phyloP scores from a whole-genome alignment of 2,329 filamentous ascomycete species.

The Botrytis paeoniae region DNA sequence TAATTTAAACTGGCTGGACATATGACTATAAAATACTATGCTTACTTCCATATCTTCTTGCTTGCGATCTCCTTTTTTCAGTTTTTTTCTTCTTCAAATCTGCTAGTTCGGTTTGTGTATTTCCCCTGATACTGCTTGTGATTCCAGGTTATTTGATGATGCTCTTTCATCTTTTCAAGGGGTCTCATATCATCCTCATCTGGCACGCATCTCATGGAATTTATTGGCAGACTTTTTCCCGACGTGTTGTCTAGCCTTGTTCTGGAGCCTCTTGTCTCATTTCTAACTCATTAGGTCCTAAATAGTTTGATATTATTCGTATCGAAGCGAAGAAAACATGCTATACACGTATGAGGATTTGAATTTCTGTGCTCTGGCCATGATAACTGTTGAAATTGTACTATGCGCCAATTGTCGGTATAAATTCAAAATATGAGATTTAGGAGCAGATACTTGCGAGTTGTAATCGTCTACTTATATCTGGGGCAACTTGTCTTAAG shows the following conservation, averaged over 20 bases:
- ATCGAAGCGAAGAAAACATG: neutral
- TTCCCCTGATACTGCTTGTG: no score
- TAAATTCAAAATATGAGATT: neutral
- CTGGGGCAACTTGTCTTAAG: neutral
- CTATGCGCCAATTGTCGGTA: neutral
- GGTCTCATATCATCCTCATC: neutral
- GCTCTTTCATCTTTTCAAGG: no score
- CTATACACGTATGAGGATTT: neutral
- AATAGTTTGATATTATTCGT: neutral
- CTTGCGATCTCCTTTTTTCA: no score
- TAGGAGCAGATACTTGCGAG: neutral
- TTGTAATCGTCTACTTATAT: neutral
- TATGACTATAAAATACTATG: no score
- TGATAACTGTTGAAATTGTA: neutral
- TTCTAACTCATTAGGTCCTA: neutral
- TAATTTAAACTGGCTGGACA: no score
- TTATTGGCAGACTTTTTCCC: neutral
- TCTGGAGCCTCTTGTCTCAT: neutral
- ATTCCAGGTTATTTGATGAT: no score
- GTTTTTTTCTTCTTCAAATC: no score
- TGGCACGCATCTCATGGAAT: neutral
- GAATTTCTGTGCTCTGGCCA: neutral
- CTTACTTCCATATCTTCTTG: no score
- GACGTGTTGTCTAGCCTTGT: neutral
- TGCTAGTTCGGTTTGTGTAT: no score